Conservation (phyloP, 352 stramenopile genomes). For the Plasmopara muralis region DNA sequence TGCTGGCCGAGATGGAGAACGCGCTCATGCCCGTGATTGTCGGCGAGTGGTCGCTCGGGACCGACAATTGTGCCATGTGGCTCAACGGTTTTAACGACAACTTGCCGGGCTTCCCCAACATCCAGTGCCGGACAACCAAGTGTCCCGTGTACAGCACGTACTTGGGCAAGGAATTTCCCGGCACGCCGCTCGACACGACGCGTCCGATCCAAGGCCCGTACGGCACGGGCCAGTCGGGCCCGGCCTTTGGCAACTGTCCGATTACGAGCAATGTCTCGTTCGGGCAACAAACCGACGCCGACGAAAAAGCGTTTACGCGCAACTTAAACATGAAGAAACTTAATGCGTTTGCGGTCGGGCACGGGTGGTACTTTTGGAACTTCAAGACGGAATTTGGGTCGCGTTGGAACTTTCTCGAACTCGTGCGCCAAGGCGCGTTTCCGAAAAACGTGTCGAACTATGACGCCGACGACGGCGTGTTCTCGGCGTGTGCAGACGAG, state of each 20-base stretch:
- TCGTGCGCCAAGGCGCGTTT: conserved; percentile 53
- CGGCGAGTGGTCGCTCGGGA: conserved; percentile 91
- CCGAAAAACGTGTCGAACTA: conserved; percentile 73
- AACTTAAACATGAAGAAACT: conserved; percentile 90
- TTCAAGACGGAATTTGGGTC: conserved; percentile 90
- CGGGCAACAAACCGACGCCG: conserved; percentile 69
- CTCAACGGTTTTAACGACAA: conserved; percentile 65
- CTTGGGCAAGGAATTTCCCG: conserved; percentile 82
- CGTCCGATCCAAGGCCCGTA: conserved; percentile 86
- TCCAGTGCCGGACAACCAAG: conserved; percentile 82
- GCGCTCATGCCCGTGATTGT: conserved; percentile 92
- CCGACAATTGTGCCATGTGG: conserved; percentile 82
- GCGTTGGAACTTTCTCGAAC: conserved; percentile 86
- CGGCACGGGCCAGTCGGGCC: conserved; percentile 73
- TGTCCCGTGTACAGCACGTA: conserved; percentile 85
- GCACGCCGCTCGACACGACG: conserved; percentile 80
- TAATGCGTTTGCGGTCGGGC: conserved; percentile 83
- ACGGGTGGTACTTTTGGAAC: conserved; percentile 96
- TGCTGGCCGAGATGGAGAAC: conserved; percentile 87
- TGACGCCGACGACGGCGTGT: conserved; percentile 43
- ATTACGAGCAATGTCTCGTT: conserved; percentile 80
- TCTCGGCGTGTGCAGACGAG: conserved; percentile 55
- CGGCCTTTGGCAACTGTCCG: conserved; percentile 84
- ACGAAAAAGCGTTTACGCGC: conserved; percentile 71
- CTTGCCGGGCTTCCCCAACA: conserved; percentile 65